These are phyloP conservation scores for Saururus chinensis DNA, from an alignment of 164 flowering plant species.

Conservation along the genomic window DNA sequence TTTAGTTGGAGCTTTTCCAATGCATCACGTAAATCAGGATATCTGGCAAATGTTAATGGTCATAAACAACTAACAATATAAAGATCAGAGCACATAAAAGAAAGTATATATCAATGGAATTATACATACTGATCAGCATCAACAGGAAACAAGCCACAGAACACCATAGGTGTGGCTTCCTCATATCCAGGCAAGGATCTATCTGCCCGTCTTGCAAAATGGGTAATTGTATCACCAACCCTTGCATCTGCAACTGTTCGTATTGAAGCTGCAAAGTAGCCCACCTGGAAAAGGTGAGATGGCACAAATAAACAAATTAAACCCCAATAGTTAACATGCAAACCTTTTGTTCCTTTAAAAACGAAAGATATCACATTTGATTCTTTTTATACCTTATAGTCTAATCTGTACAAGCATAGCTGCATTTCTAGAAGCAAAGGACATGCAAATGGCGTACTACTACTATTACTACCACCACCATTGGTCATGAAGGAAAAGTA, in stretches of 20 bases:
- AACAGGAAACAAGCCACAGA: conserved; percentile 95
- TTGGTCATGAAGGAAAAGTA: no score
- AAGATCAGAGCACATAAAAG: not conserved
- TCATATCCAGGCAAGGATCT: conserved; percentile 86
- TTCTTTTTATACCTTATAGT: no score
- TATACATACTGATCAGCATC: conserved; percentile 84
- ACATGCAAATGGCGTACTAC: no score
- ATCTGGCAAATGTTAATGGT: conserved; percentile 34
- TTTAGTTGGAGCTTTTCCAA: conserved; percentile 92
- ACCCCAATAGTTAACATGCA: no score
- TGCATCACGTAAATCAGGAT: conserved; percentile 87
- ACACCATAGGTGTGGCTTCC: conserved; percentile 98
- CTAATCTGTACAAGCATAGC: no score
- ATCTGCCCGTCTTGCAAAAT: conserved; percentile 53
- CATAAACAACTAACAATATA: not conserved
- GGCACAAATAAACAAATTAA: no score
- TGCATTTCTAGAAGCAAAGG: no score
- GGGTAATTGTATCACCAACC: conserved; percentile 95
- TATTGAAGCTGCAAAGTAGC: conserved; percentile 92
- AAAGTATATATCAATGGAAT: not conserved
- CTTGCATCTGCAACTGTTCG: conserved; percentile 96
- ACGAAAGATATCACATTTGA: no score
- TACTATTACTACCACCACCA: no score
- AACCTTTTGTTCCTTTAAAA: no score
- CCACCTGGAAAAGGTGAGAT: conserved; percentile 49